Evolutionary conservation across 1,139 yeast species (phyloP), one percentile per base, ranked within the genome.

Genomic region (Suhomyces guaymorum): DNA sequence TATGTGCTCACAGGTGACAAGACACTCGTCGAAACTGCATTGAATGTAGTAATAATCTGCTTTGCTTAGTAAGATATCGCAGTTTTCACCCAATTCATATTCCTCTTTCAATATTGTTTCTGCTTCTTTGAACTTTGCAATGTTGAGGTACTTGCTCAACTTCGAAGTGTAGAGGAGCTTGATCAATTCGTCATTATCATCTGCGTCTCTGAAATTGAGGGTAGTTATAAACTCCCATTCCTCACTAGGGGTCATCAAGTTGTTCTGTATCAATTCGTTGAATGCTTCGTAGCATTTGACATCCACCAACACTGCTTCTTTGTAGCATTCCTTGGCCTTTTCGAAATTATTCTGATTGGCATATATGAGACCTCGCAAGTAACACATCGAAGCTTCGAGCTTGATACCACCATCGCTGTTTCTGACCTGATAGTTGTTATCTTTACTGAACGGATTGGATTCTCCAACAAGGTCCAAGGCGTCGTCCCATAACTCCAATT

Each of bases 261-360:
- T 82, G 49, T 86, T 85, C 24, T 75, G 65, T 3, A 87, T 74
- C 33, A 94, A 69, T 53, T 85, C 92, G 49, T 86, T 79, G 56
- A 88, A 88, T 5, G 98, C 97, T 49, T 94, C 98, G 57, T 72
- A 92, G 58, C 97, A 92, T 55, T 89, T 88, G 8, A 86, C 90
- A 58, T 94, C 98, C 1, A 86, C 88, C 45, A 77, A 50, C 1
- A 90, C 80, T 0, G 98, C 97, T 53, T 89, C 96, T 51, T 81
- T 80, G 54, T 81, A 90, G 39, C 95, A 84, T 39, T 85, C 90
- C 51, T 86, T 89, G 0, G 98, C 98, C 43, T 75, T 70, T 21
- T 85, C 95, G 54, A 87, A 83, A 57, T 87, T 86, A 57, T 85
- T 88, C 52, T 85, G 92, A 41, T 84, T 82, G 4, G 94, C 78